phyloP scores from a whole-genome alignment of 805 yeast genomes.

The Candida sonorensis region DNA sequence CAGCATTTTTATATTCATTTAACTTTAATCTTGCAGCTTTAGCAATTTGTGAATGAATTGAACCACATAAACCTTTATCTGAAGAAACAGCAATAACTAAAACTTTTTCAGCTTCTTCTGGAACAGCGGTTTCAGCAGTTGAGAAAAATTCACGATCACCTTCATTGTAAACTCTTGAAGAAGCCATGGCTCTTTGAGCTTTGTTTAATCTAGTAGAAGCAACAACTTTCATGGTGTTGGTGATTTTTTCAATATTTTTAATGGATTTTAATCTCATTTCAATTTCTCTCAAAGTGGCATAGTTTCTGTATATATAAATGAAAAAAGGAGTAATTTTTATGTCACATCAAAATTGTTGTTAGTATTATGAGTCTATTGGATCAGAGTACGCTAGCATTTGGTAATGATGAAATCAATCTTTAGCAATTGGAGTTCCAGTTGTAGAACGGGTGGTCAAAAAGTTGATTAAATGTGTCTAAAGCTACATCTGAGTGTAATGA shows the following conservation, averaged over 20 bases:
- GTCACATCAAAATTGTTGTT: no score
- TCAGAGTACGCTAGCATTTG: no score
- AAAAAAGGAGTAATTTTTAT: no score
- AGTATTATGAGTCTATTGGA: constrained; percentile 2
- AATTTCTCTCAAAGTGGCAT: constrained; percentile 98
- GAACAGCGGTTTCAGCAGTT: constrained; percentile 69
- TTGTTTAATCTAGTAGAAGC: constrained; percentile 94
- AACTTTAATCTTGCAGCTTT: constrained; percentile 74
- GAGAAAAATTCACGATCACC: constrained; percentile 74
- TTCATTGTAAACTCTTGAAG: constrained; percentile 77
- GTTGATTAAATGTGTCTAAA: no score
- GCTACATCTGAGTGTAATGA: no score
- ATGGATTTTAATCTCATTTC: constrained; percentile 97
- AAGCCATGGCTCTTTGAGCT: constrained; percentile 91
- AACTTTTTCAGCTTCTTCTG: constrained; percentile 44
- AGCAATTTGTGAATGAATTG: constrained; percentile 92
- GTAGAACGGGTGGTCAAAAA: no score
- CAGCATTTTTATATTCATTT: constrained; percentile 57
- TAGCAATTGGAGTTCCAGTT: no score
- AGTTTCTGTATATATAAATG: constrained; percentile 48
- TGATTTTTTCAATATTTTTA: constrained; percentile 97
- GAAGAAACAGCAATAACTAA: constrained; percentile 86
- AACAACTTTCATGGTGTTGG: constrained; percentile 99
- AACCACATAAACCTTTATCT: constrained; percentile 98
- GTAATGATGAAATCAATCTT: no score